Evolutionary conservation across 768 basidiomycete species (phyloP).

Genomic region (Lepiota brunneoincarnata): DNA sequence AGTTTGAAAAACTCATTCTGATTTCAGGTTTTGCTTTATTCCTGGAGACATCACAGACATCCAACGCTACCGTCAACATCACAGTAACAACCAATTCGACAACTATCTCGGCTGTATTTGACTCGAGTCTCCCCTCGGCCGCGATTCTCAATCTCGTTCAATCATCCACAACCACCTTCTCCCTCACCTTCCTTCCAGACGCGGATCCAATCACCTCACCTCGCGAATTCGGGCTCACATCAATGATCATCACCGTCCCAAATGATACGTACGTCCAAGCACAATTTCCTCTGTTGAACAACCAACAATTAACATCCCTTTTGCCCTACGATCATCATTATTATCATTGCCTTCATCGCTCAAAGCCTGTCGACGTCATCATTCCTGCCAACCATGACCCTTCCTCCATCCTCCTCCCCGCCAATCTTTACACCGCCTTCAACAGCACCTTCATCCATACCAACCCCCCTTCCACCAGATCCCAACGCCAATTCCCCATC

Average conservation of each 20-base stretch:
- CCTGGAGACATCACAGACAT: constrained; percentile 38
- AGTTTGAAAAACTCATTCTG: neutral
- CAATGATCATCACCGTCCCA: constrained; percentile 6
- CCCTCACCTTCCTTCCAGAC: constrained; percentile 26
- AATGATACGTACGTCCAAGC: constrained; percentile 8
- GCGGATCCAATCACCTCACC: constrained; percentile 3
- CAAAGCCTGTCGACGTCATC: neutral
- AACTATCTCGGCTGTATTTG: constrained; percentile 31
- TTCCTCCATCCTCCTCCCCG: constrained; percentile 7
- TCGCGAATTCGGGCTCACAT: neutral
- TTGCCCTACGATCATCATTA: neutral
- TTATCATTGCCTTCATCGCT: neutral
- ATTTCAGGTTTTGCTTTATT: constrained; percentile 40
- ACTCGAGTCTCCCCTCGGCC: constrained; percentile 38
- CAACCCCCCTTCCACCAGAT: neutral
- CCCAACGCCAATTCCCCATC: neutral
- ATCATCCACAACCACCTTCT: constrained; percentile 37
- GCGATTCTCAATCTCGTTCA: constrained; percentile 37
- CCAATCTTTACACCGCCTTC: constrained; percentile 8
- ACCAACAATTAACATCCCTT: neutral
- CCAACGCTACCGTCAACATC: constrained; percentile 53
- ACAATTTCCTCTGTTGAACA: neutral
- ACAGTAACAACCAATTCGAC: constrained; percentile 40
- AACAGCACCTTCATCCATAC: neutral
- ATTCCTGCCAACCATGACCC: constrained; percentile 8